phyloP scores from a whole-genome alignment of 1,284 basidiomycete genomes.

The Pseudozyma tsukubaensis region DNA sequence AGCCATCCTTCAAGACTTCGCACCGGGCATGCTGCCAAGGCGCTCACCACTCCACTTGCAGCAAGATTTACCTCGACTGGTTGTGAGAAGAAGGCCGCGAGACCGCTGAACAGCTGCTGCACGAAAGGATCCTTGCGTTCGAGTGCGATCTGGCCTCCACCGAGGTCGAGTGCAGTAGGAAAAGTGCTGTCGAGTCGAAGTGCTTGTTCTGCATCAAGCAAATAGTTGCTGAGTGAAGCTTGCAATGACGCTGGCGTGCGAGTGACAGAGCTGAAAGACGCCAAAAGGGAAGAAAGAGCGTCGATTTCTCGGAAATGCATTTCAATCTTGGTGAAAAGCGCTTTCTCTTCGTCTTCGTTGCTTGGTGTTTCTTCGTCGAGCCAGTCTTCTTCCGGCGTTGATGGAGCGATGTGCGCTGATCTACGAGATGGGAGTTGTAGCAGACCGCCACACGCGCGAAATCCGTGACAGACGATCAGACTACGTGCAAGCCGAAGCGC shows the following conservation, averaged over 20 bases:
- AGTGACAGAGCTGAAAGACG: conserved; percentile 14
- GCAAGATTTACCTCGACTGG: conserved; percentile 88
- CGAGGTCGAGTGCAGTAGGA: conserved; percentile 20
- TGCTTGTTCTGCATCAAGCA: conserved; percentile 79
- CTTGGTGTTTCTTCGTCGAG: conserved; percentile 2
- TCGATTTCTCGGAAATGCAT: conserved; percentile 45
- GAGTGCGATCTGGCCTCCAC: conserved; percentile 70
- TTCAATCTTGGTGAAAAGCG: conserved; percentile 15
- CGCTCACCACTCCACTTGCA: conserved; percentile 82
- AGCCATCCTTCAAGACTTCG: conserved; percentile 90
- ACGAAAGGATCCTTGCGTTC: conserved; percentile 82
- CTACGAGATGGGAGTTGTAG: conserved; percentile 32
- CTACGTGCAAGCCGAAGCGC: conserved; percentile 54
- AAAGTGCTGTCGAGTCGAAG: conserved; percentile 56
- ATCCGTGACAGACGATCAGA: conserved; percentile 50
- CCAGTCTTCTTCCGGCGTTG: conserved; percentile 16
- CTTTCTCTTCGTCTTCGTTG: neutral
- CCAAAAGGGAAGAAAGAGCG: conserved; percentile 31
- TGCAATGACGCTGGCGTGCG: conserved; percentile 23
- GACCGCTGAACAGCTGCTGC: conserved; percentile 77
- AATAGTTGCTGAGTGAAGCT: conserved; percentile 71
- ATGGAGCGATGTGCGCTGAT: neutral
- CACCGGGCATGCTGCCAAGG: conserved; percentile 83
- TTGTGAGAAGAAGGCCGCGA: conserved; percentile 84
- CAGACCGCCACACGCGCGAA: conserved; percentile 37